These are phyloP conservation scores for Aphelidium insulamus DNA, from an alignment of 371 early-diverging fungal genomes.

Conservation along the genomic window DNA sequence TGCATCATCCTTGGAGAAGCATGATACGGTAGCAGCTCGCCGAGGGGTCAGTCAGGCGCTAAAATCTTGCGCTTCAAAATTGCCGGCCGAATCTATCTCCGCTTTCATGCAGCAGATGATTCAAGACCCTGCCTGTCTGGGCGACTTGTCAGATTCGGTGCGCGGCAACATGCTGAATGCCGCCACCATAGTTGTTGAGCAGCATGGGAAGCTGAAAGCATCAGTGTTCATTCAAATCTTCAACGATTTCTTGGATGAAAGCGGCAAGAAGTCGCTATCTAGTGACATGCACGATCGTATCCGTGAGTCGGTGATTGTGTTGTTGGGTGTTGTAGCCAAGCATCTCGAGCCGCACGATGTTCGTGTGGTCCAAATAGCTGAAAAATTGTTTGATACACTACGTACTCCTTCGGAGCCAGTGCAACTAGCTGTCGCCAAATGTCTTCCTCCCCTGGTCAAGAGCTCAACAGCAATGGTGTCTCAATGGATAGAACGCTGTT, in stretches of 20 bases:
- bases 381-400: constrained; percentile 65
- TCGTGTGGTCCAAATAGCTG: no score
- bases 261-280: constrained; percentile 28
- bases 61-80: constrained; percentile 35
- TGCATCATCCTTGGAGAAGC: constrained; percentile 50
- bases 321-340: constrained; percentile 74
- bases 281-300: constrained; percentile 47
- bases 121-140: constrained; percentile 52
- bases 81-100: constrained; percentile 23
- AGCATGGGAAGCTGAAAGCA: constrained; percentile 43
- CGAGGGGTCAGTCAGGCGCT: constrained; percentile 55
- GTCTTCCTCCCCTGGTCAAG: constrained; percentile 78
- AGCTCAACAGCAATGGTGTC: no score
- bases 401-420: constrained; percentile 87
- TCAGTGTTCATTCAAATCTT: constrained; percentile 43
- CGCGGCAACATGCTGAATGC: constrained; percentile 68
- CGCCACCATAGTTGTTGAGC: constrained; percentile 48
- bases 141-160: constrained; percentile 57
- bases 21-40: constrained; percentile 62
- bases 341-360: constrained; percentile 60
- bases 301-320: constrained; percentile 73
- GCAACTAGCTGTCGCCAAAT: constrained; percentile 79
- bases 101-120: constrained; percentile 55
- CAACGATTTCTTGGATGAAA: constrained; percentile 43
- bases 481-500: constrained; percentile 29